Conservation (phyloP, 345 rosid genomes). For the Aquilaria yunnanensis region DNA sequence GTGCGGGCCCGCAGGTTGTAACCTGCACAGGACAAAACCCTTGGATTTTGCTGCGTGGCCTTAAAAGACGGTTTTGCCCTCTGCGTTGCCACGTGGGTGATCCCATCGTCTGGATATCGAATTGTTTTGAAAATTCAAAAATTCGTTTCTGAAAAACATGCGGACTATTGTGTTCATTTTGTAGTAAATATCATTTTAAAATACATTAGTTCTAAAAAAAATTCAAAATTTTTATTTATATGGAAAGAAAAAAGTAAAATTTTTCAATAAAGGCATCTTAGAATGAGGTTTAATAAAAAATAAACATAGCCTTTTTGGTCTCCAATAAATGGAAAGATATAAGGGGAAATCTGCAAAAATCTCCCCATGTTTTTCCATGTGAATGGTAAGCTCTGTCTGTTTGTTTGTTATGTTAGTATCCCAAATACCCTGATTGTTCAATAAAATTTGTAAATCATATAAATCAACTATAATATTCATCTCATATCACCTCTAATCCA, state of each 20-base stretch:
- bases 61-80: slow-evolving; percentile 1
- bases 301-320: too few relatives aligned
- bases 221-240: too few relatives aligned
- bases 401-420: too few relatives aligned
- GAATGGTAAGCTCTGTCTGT: too few relatives aligned
- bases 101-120: not conserved
- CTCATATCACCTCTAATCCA: too few relatives aligned
- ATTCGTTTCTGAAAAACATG: too few relatives aligned
- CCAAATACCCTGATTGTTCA: too few relatives aligned
- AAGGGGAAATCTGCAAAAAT: not conserved
- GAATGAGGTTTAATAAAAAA: not conserved
- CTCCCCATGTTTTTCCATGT: too few relatives aligned
- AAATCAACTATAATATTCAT: too few relatives aligned
- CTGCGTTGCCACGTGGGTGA: slow-evolving; percentile 23
- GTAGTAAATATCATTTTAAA: not conserved
- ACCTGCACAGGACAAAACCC: slow-evolving; percentile 12
- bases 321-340: not conserved
- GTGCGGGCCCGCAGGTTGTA: slow-evolving; percentile 22
- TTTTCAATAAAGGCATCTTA: not conserved
- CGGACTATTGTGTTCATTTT: not conserved
- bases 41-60: not conserved
- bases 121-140: too few relatives aligned
- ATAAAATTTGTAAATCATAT: too few relatives aligned
- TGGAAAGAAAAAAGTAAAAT: not conserved
- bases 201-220: too few relatives aligned